A percentile compares a stretch with the other conserved stretches of the same genome.
phyloP scores from a whole-genome alignment of 331 rosid species.

The Quercus lobata region DNA sequence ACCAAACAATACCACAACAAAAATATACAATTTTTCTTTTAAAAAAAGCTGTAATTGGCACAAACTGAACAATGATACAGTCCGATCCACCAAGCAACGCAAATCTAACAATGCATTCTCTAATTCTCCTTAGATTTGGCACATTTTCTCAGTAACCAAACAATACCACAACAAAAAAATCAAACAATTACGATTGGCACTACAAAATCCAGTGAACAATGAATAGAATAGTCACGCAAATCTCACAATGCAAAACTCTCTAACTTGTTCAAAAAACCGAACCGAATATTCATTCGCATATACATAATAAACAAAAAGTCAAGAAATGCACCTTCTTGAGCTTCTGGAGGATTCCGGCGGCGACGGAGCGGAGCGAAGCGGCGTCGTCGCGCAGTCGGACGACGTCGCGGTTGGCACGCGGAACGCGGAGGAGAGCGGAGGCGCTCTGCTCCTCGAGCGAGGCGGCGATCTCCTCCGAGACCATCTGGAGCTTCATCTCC shows the following conservation, averaged over 20 bases:
- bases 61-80: not conserved
- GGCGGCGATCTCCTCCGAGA: slow-evolving; percentile 87
- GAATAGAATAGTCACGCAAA: too few species aligned
- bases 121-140: not conserved
- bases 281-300: too few species aligned
- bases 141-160: not conserved
- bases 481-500: slow-evolving; percentile 96
- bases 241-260: too few species aligned
- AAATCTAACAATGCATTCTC: slow-evolving; percentile 3
- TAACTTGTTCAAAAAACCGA: too few species aligned
- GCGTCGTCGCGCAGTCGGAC: slow-evolving; percentile 92
- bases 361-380: slow-evolving; percentile 79
- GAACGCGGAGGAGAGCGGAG: slow-evolving; percentile 86
- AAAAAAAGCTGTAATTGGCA: not conserved
- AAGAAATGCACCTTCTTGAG: slow-evolving; percentile 66
- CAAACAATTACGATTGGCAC: too few species aligned
- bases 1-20: not conserved
- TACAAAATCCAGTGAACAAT: too few species aligned
- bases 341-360: slow-evolving; percentile 80
- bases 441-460: slow-evolving; percentile 94
- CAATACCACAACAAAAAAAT: not conserved
- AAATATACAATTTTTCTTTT: not conserved
- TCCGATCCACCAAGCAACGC: not conserved
- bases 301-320: too few species aligned
- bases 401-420: slow-evolving; percentile 92